Conservation (phyloP, 139 green algal genomes). For the Tetratostichococcus sp. region DNA sequence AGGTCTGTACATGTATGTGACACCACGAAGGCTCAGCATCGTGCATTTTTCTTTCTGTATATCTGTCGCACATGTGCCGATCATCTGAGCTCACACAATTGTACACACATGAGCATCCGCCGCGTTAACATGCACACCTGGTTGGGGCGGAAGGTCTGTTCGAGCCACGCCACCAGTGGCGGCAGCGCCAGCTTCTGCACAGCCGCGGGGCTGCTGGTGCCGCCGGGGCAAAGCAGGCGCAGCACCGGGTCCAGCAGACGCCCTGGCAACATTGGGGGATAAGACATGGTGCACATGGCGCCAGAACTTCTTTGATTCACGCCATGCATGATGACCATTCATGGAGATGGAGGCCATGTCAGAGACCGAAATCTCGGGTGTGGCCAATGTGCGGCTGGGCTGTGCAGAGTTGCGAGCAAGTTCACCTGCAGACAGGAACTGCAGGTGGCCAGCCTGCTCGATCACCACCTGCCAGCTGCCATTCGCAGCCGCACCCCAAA, state of each 20-base stretch:
- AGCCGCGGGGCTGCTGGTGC: neutral
- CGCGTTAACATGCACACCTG: neutral
- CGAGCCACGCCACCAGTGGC: slow-evolving; percentile 17
- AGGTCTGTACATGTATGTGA: neutral
- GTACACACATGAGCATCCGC: neutral
- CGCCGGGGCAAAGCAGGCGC: neutral
- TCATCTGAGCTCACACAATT: neutral
- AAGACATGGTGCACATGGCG: too few relatives aligned
- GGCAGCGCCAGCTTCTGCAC: slow-evolving; percentile 9
- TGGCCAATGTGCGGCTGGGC: too few relatives aligned
- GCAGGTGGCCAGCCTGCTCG: neutral
- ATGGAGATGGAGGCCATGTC: too few relatives aligned
- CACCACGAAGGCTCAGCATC: too few relatives aligned
- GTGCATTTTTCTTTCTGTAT: too few relatives aligned
- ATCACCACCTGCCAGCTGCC: slow-evolving; percentile 21
- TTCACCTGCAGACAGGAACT: neutral
- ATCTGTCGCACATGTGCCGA: too few relatives aligned
- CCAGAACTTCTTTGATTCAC: neutral
- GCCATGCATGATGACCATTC: neutral
- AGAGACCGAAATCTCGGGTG: too few relatives aligned
- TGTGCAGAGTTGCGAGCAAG: too few relatives aligned
- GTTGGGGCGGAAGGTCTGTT: neutral
- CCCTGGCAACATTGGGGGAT: neutral
- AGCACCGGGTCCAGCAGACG: neutral
- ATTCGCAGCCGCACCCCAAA: slow-evolving; percentile 12